Evolutionary conservation across 345 rosid genomes (phyloP).

Genomic region (Excoecaria cochinchinensis): DNA sequence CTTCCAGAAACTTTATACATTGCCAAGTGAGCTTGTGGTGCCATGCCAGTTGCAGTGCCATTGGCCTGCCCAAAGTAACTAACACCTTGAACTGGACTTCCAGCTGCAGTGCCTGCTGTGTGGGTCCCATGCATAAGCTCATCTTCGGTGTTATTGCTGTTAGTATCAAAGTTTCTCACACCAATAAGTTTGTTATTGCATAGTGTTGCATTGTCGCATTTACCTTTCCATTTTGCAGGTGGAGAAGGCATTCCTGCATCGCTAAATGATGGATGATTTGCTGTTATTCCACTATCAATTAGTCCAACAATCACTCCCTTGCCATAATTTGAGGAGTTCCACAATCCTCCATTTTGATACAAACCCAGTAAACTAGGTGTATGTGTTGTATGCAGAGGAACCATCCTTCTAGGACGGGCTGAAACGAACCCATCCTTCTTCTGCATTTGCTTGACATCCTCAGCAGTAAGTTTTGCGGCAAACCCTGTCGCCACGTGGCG

Average conservation of each 20-base stretch:
- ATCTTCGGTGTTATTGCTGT: conserved; percentile 6
- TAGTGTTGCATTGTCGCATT: conserved; percentile 10
- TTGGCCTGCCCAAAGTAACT: conserved; percentile 37
- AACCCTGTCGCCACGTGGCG: conserved; percentile 28
- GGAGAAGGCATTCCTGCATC: conserved; percentile 29
- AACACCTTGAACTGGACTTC: conserved; percentile 37
- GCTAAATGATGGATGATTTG: conserved; percentile 25
- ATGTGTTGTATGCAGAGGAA: conserved; percentile 22
- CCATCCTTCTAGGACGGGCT: conserved; percentile 24
- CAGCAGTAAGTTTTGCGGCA: conserved; percentile 29
- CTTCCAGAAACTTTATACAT: conserved; percentile 61
- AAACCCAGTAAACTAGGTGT: conserved; percentile 20
- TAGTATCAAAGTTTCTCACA: conserved; percentile 11
- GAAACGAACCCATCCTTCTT: conserved; percentile 25
- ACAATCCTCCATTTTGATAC: conserved; percentile 2
- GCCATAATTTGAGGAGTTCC: conserved; percentile 19
- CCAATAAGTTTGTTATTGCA: conserved; percentile 31
- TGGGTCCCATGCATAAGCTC: conserved; percentile 25
- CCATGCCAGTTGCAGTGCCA: conserved; percentile 47
- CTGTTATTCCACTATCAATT: conserved; percentile 22
- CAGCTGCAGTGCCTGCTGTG: conserved; percentile 40
- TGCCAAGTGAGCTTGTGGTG: conserved; percentile 51
- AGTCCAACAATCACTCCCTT: conserved; percentile 26
- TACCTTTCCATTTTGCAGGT: conserved; percentile 28
- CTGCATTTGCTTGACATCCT: conserved; percentile 24